Evolutionary conservation across 2,329 filamentous ascomycete species (phyloP).

Genomic region (Penicillium sp.): DNA sequence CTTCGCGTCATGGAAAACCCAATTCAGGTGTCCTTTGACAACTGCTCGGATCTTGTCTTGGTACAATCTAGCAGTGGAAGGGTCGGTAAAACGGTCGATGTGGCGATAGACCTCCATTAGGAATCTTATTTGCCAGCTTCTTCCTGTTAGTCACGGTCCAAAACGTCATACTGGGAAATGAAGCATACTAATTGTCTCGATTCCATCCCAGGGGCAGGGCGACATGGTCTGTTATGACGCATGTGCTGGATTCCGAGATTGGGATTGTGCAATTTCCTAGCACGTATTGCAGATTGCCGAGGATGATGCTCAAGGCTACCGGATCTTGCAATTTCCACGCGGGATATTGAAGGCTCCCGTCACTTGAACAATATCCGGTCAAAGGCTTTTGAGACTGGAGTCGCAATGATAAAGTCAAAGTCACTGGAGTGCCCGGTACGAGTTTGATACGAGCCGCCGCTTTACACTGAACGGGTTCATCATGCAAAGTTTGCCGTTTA

Average conservation of each 20-base stretch:
- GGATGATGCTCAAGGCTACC: background rate
- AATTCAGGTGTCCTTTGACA: slow-evolving; percentile 1
- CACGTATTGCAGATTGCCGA: background rate
- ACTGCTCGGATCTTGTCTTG: too few relatives aligned
- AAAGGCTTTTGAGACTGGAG: too few relatives aligned
- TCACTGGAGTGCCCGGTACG: too few relatives aligned
- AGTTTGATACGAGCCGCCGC: too few relatives aligned
- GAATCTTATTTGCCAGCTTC: background rate
- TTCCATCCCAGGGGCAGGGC: background rate
- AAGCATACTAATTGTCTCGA: slow-evolving; percentile 2
- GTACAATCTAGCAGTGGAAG: background rate
- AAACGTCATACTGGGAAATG: too few relatives aligned
- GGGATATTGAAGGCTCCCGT: too few relatives aligned
- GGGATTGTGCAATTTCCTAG: background rate
- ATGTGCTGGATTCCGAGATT: background rate
- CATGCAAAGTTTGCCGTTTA: too few relatives aligned
- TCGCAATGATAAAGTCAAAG: too few relatives aligned
- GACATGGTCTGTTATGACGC: slow-evolving; percentile 1
- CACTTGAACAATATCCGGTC: too few relatives aligned
- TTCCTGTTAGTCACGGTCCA: too few relatives aligned
- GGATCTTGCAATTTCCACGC: background rate
- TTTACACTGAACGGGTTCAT: too few relatives aligned
- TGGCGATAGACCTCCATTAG: background rate
- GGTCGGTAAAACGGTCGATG: background rate
- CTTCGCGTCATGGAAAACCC: background rate